These are phyloP conservation scores for Botrytis cinerea DNA, from an alignment of 2,329 filamentous ascomycete genomes.

Conservation along the genomic window DNA sequence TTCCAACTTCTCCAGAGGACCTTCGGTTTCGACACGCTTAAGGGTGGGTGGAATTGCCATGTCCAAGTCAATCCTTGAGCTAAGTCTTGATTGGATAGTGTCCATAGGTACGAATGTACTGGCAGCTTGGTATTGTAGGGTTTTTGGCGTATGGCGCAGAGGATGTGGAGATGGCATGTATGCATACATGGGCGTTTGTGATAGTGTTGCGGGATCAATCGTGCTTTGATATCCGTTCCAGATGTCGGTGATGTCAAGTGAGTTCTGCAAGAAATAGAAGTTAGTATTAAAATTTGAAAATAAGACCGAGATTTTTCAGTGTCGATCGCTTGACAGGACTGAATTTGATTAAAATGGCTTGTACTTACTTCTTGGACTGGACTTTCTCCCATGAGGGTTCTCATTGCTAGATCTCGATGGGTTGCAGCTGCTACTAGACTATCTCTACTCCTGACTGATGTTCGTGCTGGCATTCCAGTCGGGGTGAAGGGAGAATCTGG, in stretches of 20 bases:
- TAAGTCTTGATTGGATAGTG: background rate
- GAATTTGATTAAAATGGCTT: background rate
- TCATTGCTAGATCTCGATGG: slow-evolving; percentile 8
- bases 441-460: slow-evolving; percentile 3
- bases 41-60: background rate
- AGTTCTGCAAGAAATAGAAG: background rate
- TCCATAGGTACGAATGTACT: background rate
- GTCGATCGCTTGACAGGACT: background rate
- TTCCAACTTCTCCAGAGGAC: background rate
- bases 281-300: background rate
- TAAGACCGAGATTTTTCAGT: background rate
- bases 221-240: background rate
- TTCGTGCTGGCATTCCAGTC: background rate
- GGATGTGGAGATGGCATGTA: background rate
- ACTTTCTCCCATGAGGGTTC: background rate
- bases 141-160: too few relatives aligned
- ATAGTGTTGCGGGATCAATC: background rate
- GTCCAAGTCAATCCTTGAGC: slow-evolving; percentile 1
- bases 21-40: slow-evolving; percentile 8
- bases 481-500: background rate
- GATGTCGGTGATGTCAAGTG: background rate
- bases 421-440: slow-evolving; percentile 1
- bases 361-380: slow-evolving; percentile 9
- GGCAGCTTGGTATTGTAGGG: background rate
- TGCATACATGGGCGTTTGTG: background rate